Evolutionary conservation across 2,329 filamentous ascomycete species (phyloP), one percentile per base, ranked within the genome.

Genomic region (Sclerotinia borealis): DNA sequence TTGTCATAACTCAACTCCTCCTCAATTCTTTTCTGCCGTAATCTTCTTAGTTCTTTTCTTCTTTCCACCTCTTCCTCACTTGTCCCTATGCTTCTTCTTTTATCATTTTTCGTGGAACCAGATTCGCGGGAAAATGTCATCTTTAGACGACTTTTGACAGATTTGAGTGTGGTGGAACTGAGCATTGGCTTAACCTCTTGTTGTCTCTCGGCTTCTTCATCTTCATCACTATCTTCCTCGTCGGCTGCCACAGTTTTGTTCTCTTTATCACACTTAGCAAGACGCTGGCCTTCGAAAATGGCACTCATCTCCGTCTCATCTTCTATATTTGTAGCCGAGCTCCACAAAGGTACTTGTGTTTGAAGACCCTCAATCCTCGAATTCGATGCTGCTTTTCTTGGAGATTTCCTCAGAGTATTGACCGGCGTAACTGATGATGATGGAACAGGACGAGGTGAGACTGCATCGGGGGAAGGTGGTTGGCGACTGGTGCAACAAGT

Each of bases 1-100:
- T 77, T 74, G 43, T 83, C 82, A 45, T 73, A 79, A 51, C 80
- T 78, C 4, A 86, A 75, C 68, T 86, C 84, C 49, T 84, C 79
- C 65, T 82, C 81, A n/a, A 86, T 85, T 65, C 83, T 78, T 67
- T 80, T 81, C 55, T 81, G 80, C 72, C 83, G 80, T 10, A 85
- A 74, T 25, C 83, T 78, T 67, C 79, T 82, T 61, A 86, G 72
- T 67, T 86, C 83, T 34, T 82, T 83, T 67, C 83, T 78, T 34
- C 83, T 77, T 59, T 82, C 80, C 49, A 83, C 69, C 66, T 84
- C 81, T 65, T 84, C 82, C 29, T 83, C 76, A 52, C 79, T 83
- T 55, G 76, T 78, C 15, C 80, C 78, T 37, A 79, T 73, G 19
- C 77, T 77, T 4, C 75, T 75, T 39, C 74, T 77, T 36, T 62